Evolutionary conservation across 108 stramenopile genomes (phyloP).

Genomic region (Fistulifera pelliculosa): DNA sequence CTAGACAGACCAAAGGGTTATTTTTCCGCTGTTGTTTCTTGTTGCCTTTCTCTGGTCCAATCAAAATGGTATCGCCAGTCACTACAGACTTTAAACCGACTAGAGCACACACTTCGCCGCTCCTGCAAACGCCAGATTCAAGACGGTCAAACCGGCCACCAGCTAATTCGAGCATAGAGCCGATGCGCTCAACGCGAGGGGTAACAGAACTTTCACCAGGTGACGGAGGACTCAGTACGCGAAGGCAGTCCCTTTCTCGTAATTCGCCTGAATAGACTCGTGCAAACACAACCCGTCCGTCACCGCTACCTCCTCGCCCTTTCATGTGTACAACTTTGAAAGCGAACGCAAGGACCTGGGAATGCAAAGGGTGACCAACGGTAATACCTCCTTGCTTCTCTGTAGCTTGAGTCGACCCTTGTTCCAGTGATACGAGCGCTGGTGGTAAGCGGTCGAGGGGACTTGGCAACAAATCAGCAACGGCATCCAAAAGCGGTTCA

Average conservation of each 20-base stretch:
- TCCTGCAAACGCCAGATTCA: slow-evolving; percentile 50
- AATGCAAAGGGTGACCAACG: slow-evolving; percentile 69
- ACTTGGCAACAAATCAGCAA: slow-evolving; percentile 88
- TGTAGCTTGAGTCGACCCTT: slow-evolving; percentile 4
- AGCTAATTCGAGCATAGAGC: slow-evolving; percentile 79
- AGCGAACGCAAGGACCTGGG: slow-evolving; percentile 65
- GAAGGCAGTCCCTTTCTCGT: slow-evolving; percentile 46
- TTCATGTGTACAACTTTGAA: slow-evolving; percentile 91
- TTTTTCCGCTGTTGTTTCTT: slow-evolving; percentile 28
- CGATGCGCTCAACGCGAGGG: slow-evolving; percentile 50
- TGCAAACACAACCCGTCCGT: slow-evolving; percentile 84
- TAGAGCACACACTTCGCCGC: slow-evolving; percentile 83
- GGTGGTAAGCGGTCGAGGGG: slow-evolving; percentile 83
- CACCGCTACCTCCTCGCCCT: slow-evolving; percentile 80
- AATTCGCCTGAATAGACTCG: slow-evolving; percentile 79
- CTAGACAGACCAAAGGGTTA: slow-evolving; percentile 19
- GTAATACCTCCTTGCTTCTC: slow-evolving; percentile 11
- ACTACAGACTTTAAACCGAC: slow-evolving; percentile 75
- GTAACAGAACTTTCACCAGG: slow-evolving; percentile 26
- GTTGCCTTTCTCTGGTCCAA: slow-evolving; percentile 29
- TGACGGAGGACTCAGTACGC: slow-evolving; percentile 56
- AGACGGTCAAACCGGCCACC: slow-evolving; percentile 71
- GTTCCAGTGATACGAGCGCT: slow-evolving; percentile 29
- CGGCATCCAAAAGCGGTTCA: slow-evolving; percentile 88
- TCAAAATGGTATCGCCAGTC: slow-evolving; percentile 78